Evolutionary conservation across 345 rosid species (phyloP), one percentile per base, ranked within the genome.

Genomic region (Kandelia obovata): DNA sequence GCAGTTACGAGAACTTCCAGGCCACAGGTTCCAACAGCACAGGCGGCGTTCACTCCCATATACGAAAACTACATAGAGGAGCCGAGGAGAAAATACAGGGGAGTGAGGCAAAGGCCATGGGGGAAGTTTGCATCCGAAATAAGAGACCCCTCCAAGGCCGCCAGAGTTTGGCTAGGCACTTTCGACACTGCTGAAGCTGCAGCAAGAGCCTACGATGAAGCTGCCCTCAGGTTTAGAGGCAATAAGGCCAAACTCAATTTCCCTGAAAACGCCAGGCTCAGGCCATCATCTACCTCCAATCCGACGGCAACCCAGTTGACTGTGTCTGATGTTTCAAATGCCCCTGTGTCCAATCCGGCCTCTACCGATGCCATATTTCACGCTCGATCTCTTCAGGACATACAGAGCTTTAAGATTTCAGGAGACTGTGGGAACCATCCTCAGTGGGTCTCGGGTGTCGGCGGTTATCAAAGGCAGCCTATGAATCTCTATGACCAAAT

Each of bases 111-210:
- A 71, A 79, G 98, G 72, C 96, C 98, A 1, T 92, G 98, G 98
- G 96, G 96, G 0, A 92, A 92, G 63, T 92, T 96, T 96, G 98
- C 98, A 2, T 96, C 98, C 2, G 98, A 92, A 78, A 90, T 92
- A 52, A 73, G 98, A 64, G 96, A 92, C 67, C 98, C 98, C 0
- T 75, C 90, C 70, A 92, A 84, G 71, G 96, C 96, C 0, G 85
- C 92, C 58, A 80, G 98, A 68, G 98, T 90, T 58, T 92, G 98
- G 98, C 69, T 92, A 0, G 98, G 98, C 43, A 92, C 98, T n/a
- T 92, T 92, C 30, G 92, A 90, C 46, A 90, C 92, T 0, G 94
- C 98, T 0, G 98, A 89, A 61, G 89, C 87, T 4, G 97, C 97
- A 13, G 98, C 98, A 23, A 83, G 80, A 63, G 98, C 98, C n/a